phyloP scores from a whole-genome alignment of 1,284 basidiomycete species.

The Exobasidium rhododendri region DNA sequence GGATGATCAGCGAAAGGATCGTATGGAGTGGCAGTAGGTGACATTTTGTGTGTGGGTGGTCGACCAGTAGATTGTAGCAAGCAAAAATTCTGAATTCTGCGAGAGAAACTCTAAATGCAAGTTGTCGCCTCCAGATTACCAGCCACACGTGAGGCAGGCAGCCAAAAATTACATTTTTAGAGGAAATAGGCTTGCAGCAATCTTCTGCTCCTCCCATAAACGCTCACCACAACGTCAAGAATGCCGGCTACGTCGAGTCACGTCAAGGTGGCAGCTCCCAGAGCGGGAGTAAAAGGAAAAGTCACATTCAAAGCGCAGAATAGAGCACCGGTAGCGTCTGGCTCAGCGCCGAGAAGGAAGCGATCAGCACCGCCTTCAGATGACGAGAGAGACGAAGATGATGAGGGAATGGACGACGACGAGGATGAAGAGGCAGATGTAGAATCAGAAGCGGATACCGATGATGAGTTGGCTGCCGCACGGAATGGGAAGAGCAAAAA shows the following conservation, averaged over 20 bases:
- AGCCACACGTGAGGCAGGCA: too few relatives aligned
- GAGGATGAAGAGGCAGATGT: conserved; percentile 1
- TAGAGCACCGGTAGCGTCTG: not conserved
- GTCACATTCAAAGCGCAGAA: conserved; percentile 3
- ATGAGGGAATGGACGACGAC: conserved; percentile 15
- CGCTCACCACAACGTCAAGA: too few relatives aligned
- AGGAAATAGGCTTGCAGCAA: too few relatives aligned
- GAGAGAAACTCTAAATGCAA: too few relatives aligned
- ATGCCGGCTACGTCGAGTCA: conserved; percentile 1
- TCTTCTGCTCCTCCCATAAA: too few relatives aligned
- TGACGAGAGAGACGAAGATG: conserved; percentile 14
- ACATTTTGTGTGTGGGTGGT: conserved; percentile 6
- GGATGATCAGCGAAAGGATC: conserved; percentile 43
- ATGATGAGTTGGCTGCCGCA: conserved; percentile 2
- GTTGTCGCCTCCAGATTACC: too few relatives aligned
- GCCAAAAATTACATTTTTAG: too few relatives aligned
- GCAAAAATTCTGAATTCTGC: too few relatives aligned
- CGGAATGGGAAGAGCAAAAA: not conserved
- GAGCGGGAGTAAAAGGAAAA: not conserved
- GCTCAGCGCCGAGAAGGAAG: not conserved
- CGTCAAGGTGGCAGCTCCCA: not conserved
- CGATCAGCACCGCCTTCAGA: not conserved
- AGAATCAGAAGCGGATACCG: conserved; percentile 1
- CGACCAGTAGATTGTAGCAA: too few relatives aligned
- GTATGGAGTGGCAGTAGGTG: conserved; percentile 18